Evolutionary conservation across 495 filamentous ascomycete species (phyloP).

Genomic region (Apodospora peruviana): DNA sequence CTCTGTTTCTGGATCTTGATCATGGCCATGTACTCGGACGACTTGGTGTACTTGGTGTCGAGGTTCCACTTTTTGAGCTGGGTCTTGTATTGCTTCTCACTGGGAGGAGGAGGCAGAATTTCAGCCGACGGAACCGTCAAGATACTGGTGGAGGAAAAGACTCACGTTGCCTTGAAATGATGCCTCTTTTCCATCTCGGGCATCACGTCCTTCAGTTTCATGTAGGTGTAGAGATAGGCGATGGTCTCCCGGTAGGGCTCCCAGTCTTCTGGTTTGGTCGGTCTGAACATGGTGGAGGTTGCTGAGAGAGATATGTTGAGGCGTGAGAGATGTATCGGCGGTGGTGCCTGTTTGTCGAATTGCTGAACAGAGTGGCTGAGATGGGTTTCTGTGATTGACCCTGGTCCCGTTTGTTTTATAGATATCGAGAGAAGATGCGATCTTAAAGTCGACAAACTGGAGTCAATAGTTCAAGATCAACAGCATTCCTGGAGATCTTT

Average conservation of each 20-base stretch:
- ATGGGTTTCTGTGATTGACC: no score
- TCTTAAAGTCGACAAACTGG: no score
- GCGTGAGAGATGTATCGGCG: no score
- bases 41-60: constrained; percentile 35
- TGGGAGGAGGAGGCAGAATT: neutral
- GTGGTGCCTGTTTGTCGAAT: no score
- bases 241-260: constrained; percentile 31
- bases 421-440: no score
- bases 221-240: constrained; percentile 25
- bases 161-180: constrained; percentile 33
- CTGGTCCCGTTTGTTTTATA: no score
- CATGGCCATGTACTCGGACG: constrained; percentile 33
- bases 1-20: constrained; percentile 26
- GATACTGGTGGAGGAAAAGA: neutral
- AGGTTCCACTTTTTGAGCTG: constrained; percentile 36
- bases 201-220: constrained; percentile 34
- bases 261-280: constrained; percentile 32
- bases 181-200: constrained; percentile 22
- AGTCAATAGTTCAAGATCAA: no score
- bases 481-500: no score
- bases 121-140: no score
- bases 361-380: no score
- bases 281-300: constrained; percentile 12
- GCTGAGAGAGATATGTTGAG: no score
- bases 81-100: constrained; percentile 34